Evolutionary conservation across 805 yeast genomes (phyloP).

Genomic region (Jamesozyma spencerorum): DNA sequence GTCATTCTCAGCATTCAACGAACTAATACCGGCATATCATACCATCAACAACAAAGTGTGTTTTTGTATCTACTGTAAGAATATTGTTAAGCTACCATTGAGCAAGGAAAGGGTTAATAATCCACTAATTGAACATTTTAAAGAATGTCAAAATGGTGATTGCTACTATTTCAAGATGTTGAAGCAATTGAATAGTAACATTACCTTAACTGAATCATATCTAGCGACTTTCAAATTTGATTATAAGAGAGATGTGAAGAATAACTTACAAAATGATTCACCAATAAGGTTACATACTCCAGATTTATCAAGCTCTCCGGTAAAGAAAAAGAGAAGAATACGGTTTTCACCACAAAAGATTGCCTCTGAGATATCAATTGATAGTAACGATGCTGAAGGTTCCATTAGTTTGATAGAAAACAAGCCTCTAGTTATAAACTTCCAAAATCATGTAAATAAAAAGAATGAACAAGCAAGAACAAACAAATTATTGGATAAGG

Average conservation of each 20-base stretch:
- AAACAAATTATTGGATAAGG: slow-evolving; percentile 25
- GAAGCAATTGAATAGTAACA: slow-evolving; percentile 5
- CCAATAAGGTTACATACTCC: neutral
- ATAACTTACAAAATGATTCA: slow-evolving; percentile 1
- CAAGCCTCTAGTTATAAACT: slow-evolving; percentile 15
- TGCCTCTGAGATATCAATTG: slow-evolving; percentile 1
- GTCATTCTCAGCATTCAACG: slow-evolving; percentile 33
- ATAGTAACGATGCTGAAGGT: neutral
- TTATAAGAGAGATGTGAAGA: slow-evolving; percentile 4
- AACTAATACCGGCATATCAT: slow-evolving; percentile 15
- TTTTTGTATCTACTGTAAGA: slow-evolving; percentile 50
- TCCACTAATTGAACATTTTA: slow-evolving; percentile 41
- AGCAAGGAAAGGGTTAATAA: neutral
- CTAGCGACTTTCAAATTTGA: neutral
- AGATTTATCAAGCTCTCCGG: neutral
- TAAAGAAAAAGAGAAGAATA: neutral
- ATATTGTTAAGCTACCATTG: slow-evolving; percentile 27
- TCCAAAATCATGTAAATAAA: slow-evolving; percentile 18
- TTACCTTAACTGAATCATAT: neutral
- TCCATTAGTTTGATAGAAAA: slow-evolving; percentile 4
- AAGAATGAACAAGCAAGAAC: slow-evolving; percentile 13
- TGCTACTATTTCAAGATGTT: slow-evolving; percentile 17
- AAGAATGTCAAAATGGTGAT: slow-evolving; percentile 14
- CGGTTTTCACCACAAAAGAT: slow-evolving; percentile 6
- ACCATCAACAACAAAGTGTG: slow-evolving; percentile 37